phyloP scores from a whole-genome alignment of 495 filamentous ascomycete species.

The Trichodelitschia bisporula region DNA sequence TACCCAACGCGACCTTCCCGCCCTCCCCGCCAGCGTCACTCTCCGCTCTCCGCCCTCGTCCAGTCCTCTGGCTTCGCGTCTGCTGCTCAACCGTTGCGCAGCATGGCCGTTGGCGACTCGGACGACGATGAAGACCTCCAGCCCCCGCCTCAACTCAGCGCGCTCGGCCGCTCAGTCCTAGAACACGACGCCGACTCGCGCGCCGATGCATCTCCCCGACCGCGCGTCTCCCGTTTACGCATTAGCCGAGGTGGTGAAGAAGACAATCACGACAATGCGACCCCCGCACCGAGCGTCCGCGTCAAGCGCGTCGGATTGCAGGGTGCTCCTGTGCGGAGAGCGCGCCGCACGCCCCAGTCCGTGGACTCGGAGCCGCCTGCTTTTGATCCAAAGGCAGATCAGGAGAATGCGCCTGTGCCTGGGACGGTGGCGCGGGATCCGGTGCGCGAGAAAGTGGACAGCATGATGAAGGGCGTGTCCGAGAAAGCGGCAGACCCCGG shows the following conservation, averaged over 20 bases:
- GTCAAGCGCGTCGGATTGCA: conserved; percentile 9
- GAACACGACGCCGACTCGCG: conserved; percentile 8
- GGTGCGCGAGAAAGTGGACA: conserved; percentile 68
- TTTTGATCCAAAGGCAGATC: conserved; percentile 7
- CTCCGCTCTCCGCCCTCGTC: conserved; percentile 14
- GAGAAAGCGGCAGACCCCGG: neutral
- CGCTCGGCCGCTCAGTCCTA: conserved; percentile 16
- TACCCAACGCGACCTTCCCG: neutral
- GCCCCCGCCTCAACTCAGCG: conserved; percentile 15
- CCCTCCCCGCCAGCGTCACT: too few species aligned
- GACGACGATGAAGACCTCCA: conserved; percentile 18
- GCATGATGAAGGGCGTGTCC: too few species aligned
- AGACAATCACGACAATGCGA: conserved; percentile 8
- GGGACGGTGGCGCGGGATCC: too few species aligned
- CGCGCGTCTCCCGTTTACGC: conserved; percentile 7
- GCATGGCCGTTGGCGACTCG: conserved; percentile 16
- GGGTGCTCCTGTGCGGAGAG: conserved; percentile 9
- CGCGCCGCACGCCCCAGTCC: conserved; percentile 9
- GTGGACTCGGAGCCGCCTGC: conserved; percentile 9
- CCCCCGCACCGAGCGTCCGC: conserved; percentile 9
- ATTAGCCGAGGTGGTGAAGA: conserved; percentile 3
- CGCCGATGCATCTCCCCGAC: conserved; percentile 6
- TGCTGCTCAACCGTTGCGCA: conserved; percentile 12
- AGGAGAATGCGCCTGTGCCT: conserved; percentile 9
- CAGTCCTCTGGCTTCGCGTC: conserved; percentile 13